Base-by-base conservation (phyloP, 257 asterid species). In the Primulina huaijiensis region DNA sequence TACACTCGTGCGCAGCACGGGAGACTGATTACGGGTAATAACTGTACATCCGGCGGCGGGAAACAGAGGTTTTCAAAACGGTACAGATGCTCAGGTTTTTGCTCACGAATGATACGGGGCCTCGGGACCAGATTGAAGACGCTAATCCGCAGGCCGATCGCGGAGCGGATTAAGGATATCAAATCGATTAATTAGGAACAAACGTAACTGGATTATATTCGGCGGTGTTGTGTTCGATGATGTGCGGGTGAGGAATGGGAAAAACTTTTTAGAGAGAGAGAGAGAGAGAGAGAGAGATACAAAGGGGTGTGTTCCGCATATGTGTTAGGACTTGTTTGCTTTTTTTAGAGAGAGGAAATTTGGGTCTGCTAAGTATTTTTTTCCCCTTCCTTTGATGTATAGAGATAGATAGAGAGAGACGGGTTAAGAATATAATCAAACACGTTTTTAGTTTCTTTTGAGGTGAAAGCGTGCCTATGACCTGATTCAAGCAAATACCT, bases 11-110 rank as follows among this genome's bases (percentile, higher is more conserved):
- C 73, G 62, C 65, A 57, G 85, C 72, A 83, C 87, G 79, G 80
- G 16, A 38, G 37, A 81, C 74, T 70, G 83, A 76, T 43, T 71
- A 75, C 75, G 74, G 30, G 73, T 74, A 69, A 64, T 73, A 67
- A 53, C 76, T 66, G 73, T 75, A 73, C 64, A 73, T 75, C 84
- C 86, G 84, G 84, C 96, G 92, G 89, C 91, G 93, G 88, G 82
- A 79, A 85, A 79, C 69, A 64, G 65, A 61, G 76, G 78, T 74
- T 79, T 79, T 76, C 73, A 84, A 84, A 80, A 81, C 90, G 95
- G 20, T 73, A 82, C 75, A 92, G 89, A 81, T 71, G 64, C 76
- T 35, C 60, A 62, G 77, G 68, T 68, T 70, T 66, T 52, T 20
- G 17, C 46, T 57, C 31, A 46, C 52, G 40, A 67, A 62, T 27